A percentile compares a stretch with the other conserved stretches of the same genome.
phyloP scores from a whole-genome alignment of 257 asterid genomes.

The Solanum corneliomulleri region DNA sequence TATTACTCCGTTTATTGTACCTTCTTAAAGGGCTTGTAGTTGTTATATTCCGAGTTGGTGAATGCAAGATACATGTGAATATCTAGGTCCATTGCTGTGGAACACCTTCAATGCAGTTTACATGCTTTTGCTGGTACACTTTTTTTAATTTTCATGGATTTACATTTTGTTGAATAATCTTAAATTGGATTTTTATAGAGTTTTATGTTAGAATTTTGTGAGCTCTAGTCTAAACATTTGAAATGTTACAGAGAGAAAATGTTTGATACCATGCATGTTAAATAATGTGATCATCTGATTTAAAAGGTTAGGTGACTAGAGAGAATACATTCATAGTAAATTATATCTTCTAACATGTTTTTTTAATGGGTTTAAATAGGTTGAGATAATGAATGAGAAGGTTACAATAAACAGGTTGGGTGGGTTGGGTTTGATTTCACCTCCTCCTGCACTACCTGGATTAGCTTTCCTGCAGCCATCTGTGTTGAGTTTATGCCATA shows the following conservation, averaged over 20 bases:
- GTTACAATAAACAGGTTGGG: too few species aligned
- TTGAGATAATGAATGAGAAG: too few species aligned
- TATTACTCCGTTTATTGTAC: not conserved
- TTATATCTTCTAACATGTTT: too few species aligned
- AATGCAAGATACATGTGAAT: not conserved
- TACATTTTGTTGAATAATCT: not conserved
- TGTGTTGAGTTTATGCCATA: too few species aligned
- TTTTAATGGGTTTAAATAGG: too few species aligned
- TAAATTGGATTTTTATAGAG: not conserved
- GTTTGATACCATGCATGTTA: not conserved
- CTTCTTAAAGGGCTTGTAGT: not conserved
- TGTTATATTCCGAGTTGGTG: not conserved
- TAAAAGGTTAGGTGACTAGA: not conserved
- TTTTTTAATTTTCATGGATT: not conserved
- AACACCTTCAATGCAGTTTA: not conserved
- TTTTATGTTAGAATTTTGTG: not conserved
- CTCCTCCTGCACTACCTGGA: too few species aligned
- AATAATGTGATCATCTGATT: not conserved
- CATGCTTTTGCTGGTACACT: not conserved
- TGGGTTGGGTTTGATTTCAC: too few species aligned
- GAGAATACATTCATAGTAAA: not conserved
- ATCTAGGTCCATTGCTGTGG: not conserved
- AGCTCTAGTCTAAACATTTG: not conserved
- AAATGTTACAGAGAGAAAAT: not conserved
- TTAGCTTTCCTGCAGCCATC: too few species aligned